phyloP scores from a whole-genome alignment of 306 rosid species.

The Vicia villosa region DNA sequence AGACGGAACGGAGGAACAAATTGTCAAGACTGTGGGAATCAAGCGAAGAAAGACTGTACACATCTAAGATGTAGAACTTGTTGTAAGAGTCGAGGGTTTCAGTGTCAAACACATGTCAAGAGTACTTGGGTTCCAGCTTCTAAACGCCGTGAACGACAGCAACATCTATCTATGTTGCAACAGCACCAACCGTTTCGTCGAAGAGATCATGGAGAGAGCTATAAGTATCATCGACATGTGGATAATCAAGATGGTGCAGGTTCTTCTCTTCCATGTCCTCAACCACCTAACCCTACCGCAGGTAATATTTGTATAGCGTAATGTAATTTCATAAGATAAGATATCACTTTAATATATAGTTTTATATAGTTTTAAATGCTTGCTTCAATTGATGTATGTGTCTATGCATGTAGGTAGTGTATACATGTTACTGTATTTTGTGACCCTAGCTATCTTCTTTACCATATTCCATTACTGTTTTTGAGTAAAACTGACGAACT shows the following conservation, averaged over 20 bases:
- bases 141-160: slow-evolving; percentile 86
- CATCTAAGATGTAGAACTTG: slow-evolving; percentile 92
- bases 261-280: slow-evolving; percentile 52
- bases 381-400: neutral
- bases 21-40: slow-evolving; percentile 96
- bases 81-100: slow-evolving; percentile 96
- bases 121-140: slow-evolving; percentile 99
- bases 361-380: neutral
- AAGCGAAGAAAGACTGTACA: slow-evolving; percentile 86
- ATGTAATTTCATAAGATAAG: too few species aligned
- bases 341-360: too few species aligned
- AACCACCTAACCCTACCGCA: slow-evolving; percentile 51
- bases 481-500: slow-evolving; percentile 63
- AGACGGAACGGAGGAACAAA: slow-evolving; percentile 54
- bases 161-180: slow-evolving; percentile 57
- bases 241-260: slow-evolving; percentile 38
- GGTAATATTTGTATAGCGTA: slow-evolving; percentile 47
- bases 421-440: slow-evolving; percentile 13
- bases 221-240: slow-evolving; percentile 58
- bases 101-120: slow-evolving; percentile 87
- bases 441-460: slow-evolving; percentile 30
- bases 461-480: too few species aligned
- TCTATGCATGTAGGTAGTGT: neutral
- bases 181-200: slow-evolving; percentile 43
- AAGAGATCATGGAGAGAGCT: neutral